Evolutionary conservation across 2,329 filamentous ascomycete species (phyloP).

Genomic region (Colletotrichum camelliae): DNA sequence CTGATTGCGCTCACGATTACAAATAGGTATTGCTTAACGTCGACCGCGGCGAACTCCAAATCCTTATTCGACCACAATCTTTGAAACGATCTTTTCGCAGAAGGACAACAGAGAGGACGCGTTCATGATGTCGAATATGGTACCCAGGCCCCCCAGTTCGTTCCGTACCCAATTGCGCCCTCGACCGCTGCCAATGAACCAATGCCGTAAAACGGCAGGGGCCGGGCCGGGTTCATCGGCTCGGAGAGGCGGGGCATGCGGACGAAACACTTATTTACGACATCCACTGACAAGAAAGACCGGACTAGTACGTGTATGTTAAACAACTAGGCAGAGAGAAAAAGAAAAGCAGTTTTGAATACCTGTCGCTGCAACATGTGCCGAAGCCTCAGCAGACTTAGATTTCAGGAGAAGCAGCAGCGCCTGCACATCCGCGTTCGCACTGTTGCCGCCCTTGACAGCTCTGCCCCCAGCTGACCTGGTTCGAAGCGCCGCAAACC

Average conservation of each 20-base stretch:
- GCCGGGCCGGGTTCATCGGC: constrained; percentile 28
- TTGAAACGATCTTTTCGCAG: constrained; percentile 29
- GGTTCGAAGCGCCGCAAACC: no score
- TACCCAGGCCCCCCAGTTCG: constrained; percentile 29
- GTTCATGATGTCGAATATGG: constrained; percentile 33
- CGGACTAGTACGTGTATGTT: background rate
- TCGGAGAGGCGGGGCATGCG: constrained; percentile 27
- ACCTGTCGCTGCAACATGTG: background rate
- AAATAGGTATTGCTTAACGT: no score
- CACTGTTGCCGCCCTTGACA: background rate
- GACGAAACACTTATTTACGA: background rate
- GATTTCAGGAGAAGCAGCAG: background rate
- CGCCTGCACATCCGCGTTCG: background rate
- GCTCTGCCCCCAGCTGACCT: no score
- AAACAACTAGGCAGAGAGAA: background rate
- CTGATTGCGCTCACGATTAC: no score
- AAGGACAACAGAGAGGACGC: constrained; percentile 27
- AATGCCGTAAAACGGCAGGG: constrained; percentile 30
- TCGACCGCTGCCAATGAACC: constrained; percentile 36
- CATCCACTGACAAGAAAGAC: background rate
- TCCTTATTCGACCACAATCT: background rate
- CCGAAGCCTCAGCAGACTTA: background rate
- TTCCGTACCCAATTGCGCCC: constrained; percentile 30
- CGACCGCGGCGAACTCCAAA: no score
- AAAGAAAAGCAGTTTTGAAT: background rate